phyloP scores from a whole-genome alignment of 176 grass and related monocot species.

The Lolium rigidum region DNA sequence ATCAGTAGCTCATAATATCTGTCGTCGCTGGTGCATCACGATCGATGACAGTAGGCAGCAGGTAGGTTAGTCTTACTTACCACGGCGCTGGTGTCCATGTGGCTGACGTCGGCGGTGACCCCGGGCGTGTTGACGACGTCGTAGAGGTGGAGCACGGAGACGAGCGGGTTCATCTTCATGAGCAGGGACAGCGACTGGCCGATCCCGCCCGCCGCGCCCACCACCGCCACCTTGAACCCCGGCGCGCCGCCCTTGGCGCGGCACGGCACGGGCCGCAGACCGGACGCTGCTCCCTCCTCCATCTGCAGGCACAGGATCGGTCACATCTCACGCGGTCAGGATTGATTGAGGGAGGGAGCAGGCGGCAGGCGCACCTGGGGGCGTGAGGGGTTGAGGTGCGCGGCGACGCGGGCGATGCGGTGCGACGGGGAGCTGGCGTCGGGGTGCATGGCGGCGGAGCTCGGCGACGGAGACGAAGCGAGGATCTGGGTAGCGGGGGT shows the following conservation, averaged over 20 bases:
- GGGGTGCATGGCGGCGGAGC: slow-evolving; percentile 47
- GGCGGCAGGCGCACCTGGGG: slow-evolving; percentile 47
- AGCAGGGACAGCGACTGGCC: slow-evolving; percentile 92
- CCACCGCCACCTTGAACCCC: slow-evolving; percentile 87
- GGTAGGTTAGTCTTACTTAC: slow-evolving; percentile 35
- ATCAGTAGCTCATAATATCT: not conserved
- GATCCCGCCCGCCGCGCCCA: slow-evolving; percentile 92
- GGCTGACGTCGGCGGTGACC: slow-evolving; percentile 93
- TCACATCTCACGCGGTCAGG: not conserved
- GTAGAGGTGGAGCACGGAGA: slow-evolving; percentile 95
- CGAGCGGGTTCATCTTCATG: slow-evolving; percentile 98
- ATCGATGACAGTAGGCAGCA: not conserved
- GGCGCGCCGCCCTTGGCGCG: slow-evolving; percentile 89
- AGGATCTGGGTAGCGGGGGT: not conserved
- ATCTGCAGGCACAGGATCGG: slow-evolving; percentile 19
- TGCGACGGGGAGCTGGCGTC: slow-evolving; percentile 48
- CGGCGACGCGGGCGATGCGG: slow-evolving; percentile 74
- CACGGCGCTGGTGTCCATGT: slow-evolving; percentile 97
- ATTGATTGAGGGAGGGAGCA: not conserved
- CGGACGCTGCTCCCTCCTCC: slow-evolving; percentile 57
- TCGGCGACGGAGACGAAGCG: not conserved
- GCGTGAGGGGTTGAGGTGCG: slow-evolving; percentile 71
- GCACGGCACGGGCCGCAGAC: slow-evolving; percentile 60
- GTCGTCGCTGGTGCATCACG: not conserved
- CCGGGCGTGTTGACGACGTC: slow-evolving; percentile 96